Base-by-base conservation (phyloP, 2,329 filamentous ascomycete genomes). In the Sporothrix sp. region DNA sequence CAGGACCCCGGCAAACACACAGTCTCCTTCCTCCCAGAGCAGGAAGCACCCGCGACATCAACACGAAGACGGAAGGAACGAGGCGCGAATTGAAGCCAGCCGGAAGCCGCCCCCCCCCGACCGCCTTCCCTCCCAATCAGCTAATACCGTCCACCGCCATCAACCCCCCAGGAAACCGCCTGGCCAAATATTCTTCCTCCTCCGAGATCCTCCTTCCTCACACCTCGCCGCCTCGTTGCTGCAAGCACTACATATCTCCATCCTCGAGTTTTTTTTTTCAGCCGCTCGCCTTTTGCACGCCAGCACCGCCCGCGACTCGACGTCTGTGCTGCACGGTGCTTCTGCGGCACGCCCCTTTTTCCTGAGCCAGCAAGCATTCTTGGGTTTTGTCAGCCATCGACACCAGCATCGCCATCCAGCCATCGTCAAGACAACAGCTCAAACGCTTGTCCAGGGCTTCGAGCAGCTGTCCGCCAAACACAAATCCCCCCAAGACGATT, bases 101-200 rank as follows among this genome's bases (percentile, higher is more conserved):
- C 43, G 21, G 43, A 45, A 35, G 30, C 20, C 25, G n/a, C n/a
- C n/a, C n/a, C n/a, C n/a, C n/a, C n/a, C n/a, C n/a, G n/a, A n/a
- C n/a, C n/a, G n/a, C n/a, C n/a, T n/a, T n/a, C n/a, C n/a, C n/a
- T n/a, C n/a, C n/a, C n/a, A n/a, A n/a, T n/a, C n/a, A n/a, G n/a
- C n/a, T n/a, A n/a, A n/a, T n/a, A 8, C 46, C 35, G 20, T 44
- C 21, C 30, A 25, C 30, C 27, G 23, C 30, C 27, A 16, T 44
- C 40, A 28, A 18, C 14, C n/a, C 20, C 18, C 4, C 20, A 21
- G 16, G 16, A 25, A 32, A 48, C 28, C n/a, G 7, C 7, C 20
- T 44, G 49, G 49, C 43, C 43, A 37, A 42, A 42, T 28, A 36
- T 47, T 52, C 37, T 52, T 52, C 43, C 50, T 39, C 28, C 20